Conservation (phyloP, 2,329 filamentous ascomycete genomes). For the Calonectria honghensis region DNA sequence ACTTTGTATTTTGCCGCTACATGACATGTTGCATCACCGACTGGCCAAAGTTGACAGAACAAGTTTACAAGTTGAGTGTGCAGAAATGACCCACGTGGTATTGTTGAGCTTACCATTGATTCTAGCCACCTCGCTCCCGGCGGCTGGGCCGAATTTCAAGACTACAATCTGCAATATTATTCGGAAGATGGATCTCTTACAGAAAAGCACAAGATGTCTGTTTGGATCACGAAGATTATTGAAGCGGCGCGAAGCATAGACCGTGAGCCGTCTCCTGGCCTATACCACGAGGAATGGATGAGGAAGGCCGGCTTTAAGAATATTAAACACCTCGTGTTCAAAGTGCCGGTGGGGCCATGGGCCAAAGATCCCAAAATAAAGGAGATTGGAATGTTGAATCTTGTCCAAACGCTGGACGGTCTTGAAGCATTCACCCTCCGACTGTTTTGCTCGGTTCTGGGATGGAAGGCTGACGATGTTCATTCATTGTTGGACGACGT, state of each 20-base stretch:
- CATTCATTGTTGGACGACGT: not conserved
- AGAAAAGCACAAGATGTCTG: conserved; percentile 41
- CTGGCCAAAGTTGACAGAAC: conserved; percentile 53
- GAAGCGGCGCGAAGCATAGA: not conserved
- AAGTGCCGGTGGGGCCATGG: conserved; percentile 61
- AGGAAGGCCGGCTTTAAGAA: conserved; percentile 60
- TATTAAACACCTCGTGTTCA: conserved; percentile 56
- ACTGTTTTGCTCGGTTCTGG: conserved; percentile 7
- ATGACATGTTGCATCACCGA: conserved; percentile 57
- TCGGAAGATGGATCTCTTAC: conserved; percentile 56
- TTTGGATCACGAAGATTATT: not conserved
- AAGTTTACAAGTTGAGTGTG: conserved; percentile 47
- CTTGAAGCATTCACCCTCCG: conserved; percentile 30
- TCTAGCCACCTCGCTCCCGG: conserved; percentile 58
- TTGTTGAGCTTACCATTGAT: not conserved
- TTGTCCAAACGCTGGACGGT: conserved; percentile 35
- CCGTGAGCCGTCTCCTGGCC: conserved; percentile 50
- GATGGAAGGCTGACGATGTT: conserved; percentile 1
- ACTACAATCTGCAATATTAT: conserved; percentile 53
- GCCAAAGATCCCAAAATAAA: conserved; percentile 57
- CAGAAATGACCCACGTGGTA: accelerated
- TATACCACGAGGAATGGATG: conserved; percentile 55
- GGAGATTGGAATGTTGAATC: conserved; percentile 55
- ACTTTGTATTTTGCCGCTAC: conserved; percentile 61
- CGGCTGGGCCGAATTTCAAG: conserved; percentile 59